A percentile compares a stretch with the other conserved stretches of the same genome.
Conservation (phyloP, 352 stramenopile genomes). For the Blastocystis sp. region DNA sequence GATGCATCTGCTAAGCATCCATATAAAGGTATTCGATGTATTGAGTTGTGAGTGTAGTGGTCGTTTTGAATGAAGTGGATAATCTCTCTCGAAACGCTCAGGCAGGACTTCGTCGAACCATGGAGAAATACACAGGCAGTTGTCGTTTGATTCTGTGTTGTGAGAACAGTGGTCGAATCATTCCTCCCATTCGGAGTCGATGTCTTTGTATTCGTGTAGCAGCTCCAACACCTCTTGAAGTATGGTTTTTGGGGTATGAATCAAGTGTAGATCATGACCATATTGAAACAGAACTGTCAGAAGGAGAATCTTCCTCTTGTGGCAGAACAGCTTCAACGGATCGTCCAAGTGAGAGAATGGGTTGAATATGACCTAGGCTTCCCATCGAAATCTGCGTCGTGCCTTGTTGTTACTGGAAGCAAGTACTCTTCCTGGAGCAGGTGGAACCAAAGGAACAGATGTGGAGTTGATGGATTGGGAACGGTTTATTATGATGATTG, state of each 20-base stretch:
- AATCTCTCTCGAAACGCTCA: conserved; percentile 91
- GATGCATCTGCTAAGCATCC: conserved; percentile 73
- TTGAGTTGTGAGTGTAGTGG: conserved; percentile 74
- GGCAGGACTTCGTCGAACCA: conserved; percentile 88
- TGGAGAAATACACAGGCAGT: conserved; percentile 88
- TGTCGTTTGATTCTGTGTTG: conserved; percentile 94
- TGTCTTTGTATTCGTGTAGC: conserved; percentile 87
- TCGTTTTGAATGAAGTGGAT: conserved; percentile 93
- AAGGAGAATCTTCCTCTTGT: conserved; percentile 83
- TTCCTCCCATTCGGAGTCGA: conserved; percentile 88
- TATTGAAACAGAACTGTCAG: conserved; percentile 73
- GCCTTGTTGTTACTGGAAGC: conserved; percentile 94
- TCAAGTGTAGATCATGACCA: conserved; percentile 63
- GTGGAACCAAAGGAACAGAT: conserved; percentile 63
- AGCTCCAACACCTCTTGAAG: conserved; percentile 80
- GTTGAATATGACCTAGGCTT: conserved; percentile 68
- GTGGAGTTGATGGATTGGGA: conserved; percentile 88
- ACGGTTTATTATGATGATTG: conserved; percentile 86
- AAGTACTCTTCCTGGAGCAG: conserved; percentile 68
- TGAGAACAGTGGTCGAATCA: conserved; percentile 89
- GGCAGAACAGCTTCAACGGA: conserved; percentile 67
- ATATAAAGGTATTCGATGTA: conserved; percentile 69
- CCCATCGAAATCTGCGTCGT: conserved; percentile 85
- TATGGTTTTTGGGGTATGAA: conserved; percentile 63
- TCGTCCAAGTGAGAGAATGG: background rate